Evolutionary conservation across 2,329 filamentous ascomycete genomes (phyloP), one percentile per base, ranked within the genome.

Genomic region (Ambrosiella beaveri): DNA sequence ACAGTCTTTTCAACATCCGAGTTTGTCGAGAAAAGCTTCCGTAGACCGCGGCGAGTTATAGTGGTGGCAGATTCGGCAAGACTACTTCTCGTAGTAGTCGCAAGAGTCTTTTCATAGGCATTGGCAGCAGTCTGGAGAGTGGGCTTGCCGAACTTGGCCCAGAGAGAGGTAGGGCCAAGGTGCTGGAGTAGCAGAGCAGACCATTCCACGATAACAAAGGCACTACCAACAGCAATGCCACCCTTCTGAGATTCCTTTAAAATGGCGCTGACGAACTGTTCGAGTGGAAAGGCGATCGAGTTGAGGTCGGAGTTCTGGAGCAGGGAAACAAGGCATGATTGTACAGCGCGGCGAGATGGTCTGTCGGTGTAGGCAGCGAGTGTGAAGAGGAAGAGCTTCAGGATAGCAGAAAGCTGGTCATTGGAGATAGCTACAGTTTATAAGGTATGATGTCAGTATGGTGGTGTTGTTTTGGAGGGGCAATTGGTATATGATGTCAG

Each of bases 201-300:
- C 91, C 91, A 98, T 69, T 95, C 88, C 12, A 93, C 77, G 64
- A 98, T 74, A 54, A 95, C 88, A 67, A 96, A 95, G 4, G 89
- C 86, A 69, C 82, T 94, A 49, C 78, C 80, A 13, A 85, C 73
- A 38, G 91, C 88, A 65, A 97, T 83, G 62, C 81, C 83, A 15
- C 78, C 73, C 68, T 95, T 96, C 62, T 79, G 76, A 12, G 84
- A 80, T 70, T 98, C 91, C 38, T 75, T 72, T 61, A 83, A 80
- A 60, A 96, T 69, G 54, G 78, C 78, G 49, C 77, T 74, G 50
- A 88, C 76, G 59, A 96, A 79, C 1, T 77, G 74, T 44, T 79
- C 73, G 54, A 93, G 71, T 35, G 79, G 70, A 44, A 82, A 76
- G 27, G 65, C 59, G 53, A 61, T 58, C 37, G 76, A 71, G 49